These are phyloP conservation scores for Trametes punicea DNA, from an alignment of 768 basidiomycete genomes.

Conservation along the genomic window DNA sequence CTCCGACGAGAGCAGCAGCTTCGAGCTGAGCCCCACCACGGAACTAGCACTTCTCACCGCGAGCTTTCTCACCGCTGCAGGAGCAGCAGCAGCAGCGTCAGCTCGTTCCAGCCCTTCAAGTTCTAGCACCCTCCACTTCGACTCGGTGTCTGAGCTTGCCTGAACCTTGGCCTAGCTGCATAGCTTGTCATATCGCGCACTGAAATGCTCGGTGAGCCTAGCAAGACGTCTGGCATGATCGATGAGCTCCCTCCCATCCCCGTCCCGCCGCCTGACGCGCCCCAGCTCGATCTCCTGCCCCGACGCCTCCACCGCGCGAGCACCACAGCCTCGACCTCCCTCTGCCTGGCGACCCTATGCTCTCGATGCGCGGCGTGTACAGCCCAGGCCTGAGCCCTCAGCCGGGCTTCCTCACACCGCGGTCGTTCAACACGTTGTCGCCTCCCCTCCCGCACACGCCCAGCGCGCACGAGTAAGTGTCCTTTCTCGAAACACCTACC, in stretches of 20 bases:
- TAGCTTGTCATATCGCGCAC: too few relatives aligned
- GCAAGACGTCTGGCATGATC: neutral
- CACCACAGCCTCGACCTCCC: neutral
- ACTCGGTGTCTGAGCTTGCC: neutral
- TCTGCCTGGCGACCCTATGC: neutral
- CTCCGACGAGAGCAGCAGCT: slow-evolving; percentile 2
- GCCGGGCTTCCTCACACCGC: slow-evolving; percentile 15
- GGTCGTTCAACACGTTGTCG: slow-evolving; percentile 17
- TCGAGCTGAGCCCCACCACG: neutral
- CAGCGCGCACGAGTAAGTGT: slow-evolving; percentile 16
- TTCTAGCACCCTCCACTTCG: slow-evolving; percentile 3
- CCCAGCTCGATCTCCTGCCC: slow-evolving; percentile 17
- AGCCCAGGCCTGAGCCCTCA: neutral
- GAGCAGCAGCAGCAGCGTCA: neutral
- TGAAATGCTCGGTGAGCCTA: slow-evolving; percentile 12
- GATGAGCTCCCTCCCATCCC: slow-evolving; percentile 16
- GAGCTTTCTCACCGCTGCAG: neutral
- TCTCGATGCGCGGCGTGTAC: slow-evolving; percentile 7
- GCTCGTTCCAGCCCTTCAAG: neutral
- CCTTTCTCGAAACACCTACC: neutral
- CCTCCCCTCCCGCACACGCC: slow-evolving; percentile 17
- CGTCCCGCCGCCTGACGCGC: slow-evolving; percentile 14
- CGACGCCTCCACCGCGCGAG: slow-evolving; percentile 18
- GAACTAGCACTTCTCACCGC: neutral
- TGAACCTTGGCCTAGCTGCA: too few relatives aligned